Conservation (phyloP, 441 rosid species). For the Croton laevigatus region DNA sequence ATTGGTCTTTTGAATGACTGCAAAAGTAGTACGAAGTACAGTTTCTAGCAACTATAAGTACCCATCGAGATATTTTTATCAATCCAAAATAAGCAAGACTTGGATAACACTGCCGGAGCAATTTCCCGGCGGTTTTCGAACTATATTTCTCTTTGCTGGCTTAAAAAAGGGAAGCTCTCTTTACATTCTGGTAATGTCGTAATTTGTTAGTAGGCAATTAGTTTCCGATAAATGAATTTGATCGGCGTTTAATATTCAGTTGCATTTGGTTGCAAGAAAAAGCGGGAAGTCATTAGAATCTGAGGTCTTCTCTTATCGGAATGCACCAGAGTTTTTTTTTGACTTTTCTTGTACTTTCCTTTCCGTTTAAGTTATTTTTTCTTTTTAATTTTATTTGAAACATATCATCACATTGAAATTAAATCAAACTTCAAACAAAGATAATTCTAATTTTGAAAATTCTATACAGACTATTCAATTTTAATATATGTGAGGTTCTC, state of each 20-base stretch:
- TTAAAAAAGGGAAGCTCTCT: neutral
- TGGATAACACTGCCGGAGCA: neutral
- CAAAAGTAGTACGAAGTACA: neutral
- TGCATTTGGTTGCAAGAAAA: neutral
- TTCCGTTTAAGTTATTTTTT: neutral
- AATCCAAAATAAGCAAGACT: neutral
- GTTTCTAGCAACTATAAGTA: neutral
- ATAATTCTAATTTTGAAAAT: neutral
- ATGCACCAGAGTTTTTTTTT: neutral
- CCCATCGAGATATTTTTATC: neutral
- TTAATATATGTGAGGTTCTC: neutral
- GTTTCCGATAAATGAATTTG: neutral
- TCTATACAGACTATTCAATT: neutral
- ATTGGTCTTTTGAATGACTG: neutral
- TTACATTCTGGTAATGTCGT: constrained; percentile 1
- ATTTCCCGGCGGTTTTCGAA: neutral
- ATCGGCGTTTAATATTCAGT: neutral
- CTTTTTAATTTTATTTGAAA: neutral
- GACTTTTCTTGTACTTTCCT: neutral
- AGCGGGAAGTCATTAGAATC: neutral
- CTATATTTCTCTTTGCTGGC: neutral
- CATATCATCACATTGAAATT: neutral
- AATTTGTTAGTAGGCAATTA: neutral
- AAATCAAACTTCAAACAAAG: neutral
- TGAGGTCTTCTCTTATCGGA: neutral